These are phyloP conservation scores for Endothia cerciana DNA, from an alignment of 2,329 filamentous ascomycete genomes.

Conservation along the genomic window DNA sequence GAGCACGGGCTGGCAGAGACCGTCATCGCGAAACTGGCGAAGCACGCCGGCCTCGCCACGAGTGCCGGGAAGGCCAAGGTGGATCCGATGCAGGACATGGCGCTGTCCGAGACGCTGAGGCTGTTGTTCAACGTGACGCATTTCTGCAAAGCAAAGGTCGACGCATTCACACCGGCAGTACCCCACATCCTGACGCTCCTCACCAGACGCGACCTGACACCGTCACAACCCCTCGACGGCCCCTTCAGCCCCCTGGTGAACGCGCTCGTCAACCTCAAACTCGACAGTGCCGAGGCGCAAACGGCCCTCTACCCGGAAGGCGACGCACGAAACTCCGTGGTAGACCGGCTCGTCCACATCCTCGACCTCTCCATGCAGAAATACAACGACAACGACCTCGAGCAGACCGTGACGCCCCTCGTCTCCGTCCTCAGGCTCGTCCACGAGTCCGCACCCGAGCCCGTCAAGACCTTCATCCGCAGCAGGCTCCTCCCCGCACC, in stretches of 20 bases:
- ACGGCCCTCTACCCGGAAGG: conserved; percentile 68
- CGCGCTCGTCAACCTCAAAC: conserved; percentile 76
- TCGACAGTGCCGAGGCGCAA: conserved; percentile 58
- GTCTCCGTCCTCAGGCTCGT: conserved; percentile 74
- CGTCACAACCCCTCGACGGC: conserved; percentile 70
- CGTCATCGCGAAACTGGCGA: conserved; percentile 70
- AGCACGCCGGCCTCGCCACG: conserved; percentile 61
- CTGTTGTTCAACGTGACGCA: conserved; percentile 88
- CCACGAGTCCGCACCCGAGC: conserved; percentile 68
- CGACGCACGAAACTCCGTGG: conserved; percentile 58
- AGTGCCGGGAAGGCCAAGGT: conserved; percentile 38
- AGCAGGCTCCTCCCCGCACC: conserved; percentile 73
- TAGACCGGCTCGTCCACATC: conserved; percentile 69
- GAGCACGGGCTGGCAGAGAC: conserved; percentile 68
- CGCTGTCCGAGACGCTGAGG: conserved; percentile 82
- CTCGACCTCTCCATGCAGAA: conserved; percentile 67
- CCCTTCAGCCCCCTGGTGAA: conserved; percentile 77
- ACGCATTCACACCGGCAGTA: conserved; percentile 69
- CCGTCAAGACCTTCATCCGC: conserved; percentile 66
- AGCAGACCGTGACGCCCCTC: conserved; percentile 71
- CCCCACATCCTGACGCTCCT: conserved; percentile 74
- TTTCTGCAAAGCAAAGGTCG: conserved; percentile 64
- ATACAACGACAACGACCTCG: conserved; percentile 72
- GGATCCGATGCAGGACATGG: conserved; percentile 74
- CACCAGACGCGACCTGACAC: conserved; percentile 58